A percentile compares a stretch with the other conserved stretches of the same genome.
phyloP scores from a whole-genome alignment of 805 yeast species.

The Pichia gijzeniarum region DNA sequence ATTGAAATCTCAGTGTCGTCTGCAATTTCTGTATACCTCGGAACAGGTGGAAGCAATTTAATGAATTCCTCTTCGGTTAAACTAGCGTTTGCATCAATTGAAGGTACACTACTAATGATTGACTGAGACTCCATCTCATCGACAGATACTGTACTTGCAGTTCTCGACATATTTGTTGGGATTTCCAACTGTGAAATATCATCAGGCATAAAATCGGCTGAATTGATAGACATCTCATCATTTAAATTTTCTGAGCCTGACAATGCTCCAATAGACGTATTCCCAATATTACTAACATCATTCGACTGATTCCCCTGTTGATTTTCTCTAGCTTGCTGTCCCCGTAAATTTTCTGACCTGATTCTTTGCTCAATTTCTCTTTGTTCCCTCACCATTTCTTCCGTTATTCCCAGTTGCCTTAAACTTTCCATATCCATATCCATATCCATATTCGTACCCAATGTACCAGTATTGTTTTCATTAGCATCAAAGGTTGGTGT shows the following conservation, averaged over 20 bases:
- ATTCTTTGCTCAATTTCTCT: constrained; percentile 7
- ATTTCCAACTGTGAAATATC: constrained; percentile 11
- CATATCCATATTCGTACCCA: constrained; percentile 2
- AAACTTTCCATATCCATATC: constrained; percentile 8
- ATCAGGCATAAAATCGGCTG: constrained; percentile 1
- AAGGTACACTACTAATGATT: constrained; percentile 1
- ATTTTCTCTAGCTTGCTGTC: not conserved
- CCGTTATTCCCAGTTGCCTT: constrained; percentile 6
- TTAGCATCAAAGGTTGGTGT: too few relatives aligned
- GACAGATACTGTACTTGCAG: not conserved
- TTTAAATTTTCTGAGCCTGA: not conserved
- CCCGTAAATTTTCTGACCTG: not conserved
- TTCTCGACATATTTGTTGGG: constrained; percentile 6
- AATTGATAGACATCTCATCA: not conserved
- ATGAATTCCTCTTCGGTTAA: constrained; percentile 19
- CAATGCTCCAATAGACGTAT: not conserved
- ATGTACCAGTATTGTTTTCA: too few relatives aligned
- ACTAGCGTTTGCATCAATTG: constrained; percentile 3
- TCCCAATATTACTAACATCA: too few relatives aligned
- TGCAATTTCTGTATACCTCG: constrained; percentile 24
- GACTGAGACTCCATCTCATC: constrained; percentile 1
- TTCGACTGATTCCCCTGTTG: too few relatives aligned
- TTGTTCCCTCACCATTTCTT: constrained; percentile 9
- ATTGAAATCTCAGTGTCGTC: constrained; percentile 23
- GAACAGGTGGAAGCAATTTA: constrained; percentile 27